Evolutionary conservation across 495 filamentous ascomycete genomes (phyloP), one percentile per base, ranked within the genome.

Genomic region (Acidiella bohemica): DNA sequence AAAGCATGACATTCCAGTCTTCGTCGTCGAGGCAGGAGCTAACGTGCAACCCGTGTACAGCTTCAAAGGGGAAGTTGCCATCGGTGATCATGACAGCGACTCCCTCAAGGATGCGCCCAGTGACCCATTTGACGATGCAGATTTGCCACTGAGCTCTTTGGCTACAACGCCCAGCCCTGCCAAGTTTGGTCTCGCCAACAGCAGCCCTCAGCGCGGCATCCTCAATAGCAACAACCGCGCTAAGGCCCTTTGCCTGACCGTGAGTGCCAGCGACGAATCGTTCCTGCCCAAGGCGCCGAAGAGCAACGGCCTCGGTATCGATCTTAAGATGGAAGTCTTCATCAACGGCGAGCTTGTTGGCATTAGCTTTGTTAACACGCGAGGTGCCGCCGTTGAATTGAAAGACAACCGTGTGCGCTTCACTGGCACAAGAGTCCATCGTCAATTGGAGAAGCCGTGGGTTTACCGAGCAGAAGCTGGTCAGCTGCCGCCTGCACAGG

Each of bases 261-360:
- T 65, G 14, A 32, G 49, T 9, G 44, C 59, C 21, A 42, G 43
- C 9, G 13, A 48, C 6, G 37, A 49, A 26, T 41, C 55, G 1
- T 60, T 59, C 41, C 31, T 52, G 0, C 39, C 32, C 34, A 32
- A 35, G 2, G 18, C 2, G 3, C 3, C 3, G 5, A 21, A 11
- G 1, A 11, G 12, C 22, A 39, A 29, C 11, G 16, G 22, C 9
- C 18, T 4, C 3, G 16, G 34, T 0, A 51, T 50, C 24, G 55
- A 61, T 31, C 23, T 64, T 23, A 62, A 59, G 36, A 53, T 70
- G 30, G 62, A 64, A 14, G 56, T 68, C 16, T 66, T 61, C 47
- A 47, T 65, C 46, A 69, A 70, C 40, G 67, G 67, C 17, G 41
- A 59, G 4, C 47, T 68, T 2, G 49, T 47, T 2, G 47, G 32